phyloP scores from a whole-genome alignment of 2,329 filamentous ascomycete species.

The Trichoderma arundinaceum region DNA sequence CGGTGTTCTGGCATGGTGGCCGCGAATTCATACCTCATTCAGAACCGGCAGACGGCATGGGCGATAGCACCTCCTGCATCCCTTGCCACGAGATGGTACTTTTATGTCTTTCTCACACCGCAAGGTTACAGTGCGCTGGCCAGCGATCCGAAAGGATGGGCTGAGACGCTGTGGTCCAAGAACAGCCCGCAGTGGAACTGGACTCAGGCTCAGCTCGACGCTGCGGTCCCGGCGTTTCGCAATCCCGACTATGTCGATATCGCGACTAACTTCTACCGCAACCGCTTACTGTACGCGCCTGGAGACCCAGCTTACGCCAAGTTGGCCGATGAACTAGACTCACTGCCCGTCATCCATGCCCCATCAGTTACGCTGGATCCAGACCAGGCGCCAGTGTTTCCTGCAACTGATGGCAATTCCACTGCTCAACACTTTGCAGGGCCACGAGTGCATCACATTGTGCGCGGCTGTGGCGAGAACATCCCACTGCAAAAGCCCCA shows the following conservation, averaged over 20 bases:
- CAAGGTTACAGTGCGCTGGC: conserved; percentile 35
- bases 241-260: conserved; percentile 43
- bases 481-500: conserved; percentile 32
- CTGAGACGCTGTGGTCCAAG: conserved; percentile 36
- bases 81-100: conserved; percentile 39
- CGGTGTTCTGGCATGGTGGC: conserved; percentile 39
- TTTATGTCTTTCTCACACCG: conserved; percentile 38
- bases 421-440: conserved; percentile 29
- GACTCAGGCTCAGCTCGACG: conserved; percentile 35
- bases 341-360: conserved; percentile 29
- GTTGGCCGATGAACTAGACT: conserved; percentile 24
- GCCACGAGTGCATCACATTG: conserved; percentile 32
- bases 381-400: conserved; percentile 29
- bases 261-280: conserved; percentile 54
- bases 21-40: conserved; percentile 35
- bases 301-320: conserved; percentile 23
- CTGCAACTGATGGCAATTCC: conserved; percentile 29
- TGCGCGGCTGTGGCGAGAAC: conserved; percentile 30
- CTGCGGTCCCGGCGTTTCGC: conserved; percentile 33
- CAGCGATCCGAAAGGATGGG: conserved; percentile 34
- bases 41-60: conserved; percentile 34
- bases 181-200: conserved; percentile 38
- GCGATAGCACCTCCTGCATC: conserved; percentile 32
- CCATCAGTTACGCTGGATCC: conserved; percentile 32
- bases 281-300: conserved; percentile 38